Percentiles rank a stretch among this genome's conserved stretches.
Conservation (phyloP, 345 rosid species). For the Luvunga scandens region DNA sequence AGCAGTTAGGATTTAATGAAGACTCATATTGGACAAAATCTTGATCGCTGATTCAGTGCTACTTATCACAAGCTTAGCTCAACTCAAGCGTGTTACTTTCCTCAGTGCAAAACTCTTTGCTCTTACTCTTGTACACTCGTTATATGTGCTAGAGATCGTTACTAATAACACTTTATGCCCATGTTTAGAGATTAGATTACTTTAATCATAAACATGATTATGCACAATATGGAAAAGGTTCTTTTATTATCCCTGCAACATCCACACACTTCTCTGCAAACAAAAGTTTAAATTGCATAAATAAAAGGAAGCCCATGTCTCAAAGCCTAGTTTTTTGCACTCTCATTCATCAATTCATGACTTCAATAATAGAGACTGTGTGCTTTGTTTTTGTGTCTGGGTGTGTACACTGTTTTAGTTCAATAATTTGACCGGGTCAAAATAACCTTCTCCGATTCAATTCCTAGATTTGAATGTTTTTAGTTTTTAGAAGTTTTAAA, state of each 20-base stretch:
- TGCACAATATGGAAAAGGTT: constrained; percentile 14
- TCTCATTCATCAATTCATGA: constrained; percentile 6
- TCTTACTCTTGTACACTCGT: neutral
- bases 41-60: too few relatives aligned
- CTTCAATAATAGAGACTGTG: constrained; percentile 16
- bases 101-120: neutral
- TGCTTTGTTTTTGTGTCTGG: neutral
- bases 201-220: neutral
- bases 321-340: constrained; percentile 28
- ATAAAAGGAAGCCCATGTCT: constrained; percentile 22
- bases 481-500: neutral
- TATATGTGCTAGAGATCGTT: neutral
- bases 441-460: neutral
- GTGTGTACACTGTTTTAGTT: constrained; percentile 1
- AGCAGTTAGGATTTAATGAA: too few relatives aligned
- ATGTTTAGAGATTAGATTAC: neutral
- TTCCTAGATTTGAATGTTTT: neutral
- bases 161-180: neutral
- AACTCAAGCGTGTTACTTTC: neutral
- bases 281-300: constrained; percentile 13
- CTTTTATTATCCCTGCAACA: constrained; percentile 18
- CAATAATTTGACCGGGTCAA: constrained; percentile 31
- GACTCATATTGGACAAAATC: too few relatives aligned
- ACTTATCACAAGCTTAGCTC: too few relatives aligned
- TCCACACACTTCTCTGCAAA: constrained; percentile 33